Evolutionary conservation across 2,329 filamentous ascomycete species (phyloP), one percentile per base, ranked within the genome.

Genomic region (Talaromyces atroroseus): DNA sequence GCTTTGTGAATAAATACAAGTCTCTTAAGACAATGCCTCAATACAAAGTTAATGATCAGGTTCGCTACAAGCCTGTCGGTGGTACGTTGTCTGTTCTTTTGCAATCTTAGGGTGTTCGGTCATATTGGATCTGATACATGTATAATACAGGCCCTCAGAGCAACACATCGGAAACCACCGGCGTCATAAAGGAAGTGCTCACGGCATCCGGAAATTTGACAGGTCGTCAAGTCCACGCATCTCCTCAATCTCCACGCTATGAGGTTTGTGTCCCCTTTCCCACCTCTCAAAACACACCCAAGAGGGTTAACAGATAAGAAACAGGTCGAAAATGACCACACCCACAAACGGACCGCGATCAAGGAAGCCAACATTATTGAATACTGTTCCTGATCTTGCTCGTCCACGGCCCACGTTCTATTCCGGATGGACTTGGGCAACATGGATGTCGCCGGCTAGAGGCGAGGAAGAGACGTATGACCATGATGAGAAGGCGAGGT

Each of bases 41-140:
- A 16, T 74, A 63, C 61, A 62, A 61, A 12, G 56, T 65, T 48
- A 73, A 73, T 55, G 62, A 74, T 45, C 64, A 63, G 20, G 73
- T 76, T 49, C 67, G 64, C 49, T 76, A 76, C 61, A 74, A 73
- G 60, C 73, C 73, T 23, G 71, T 76, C 20, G 72, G 73, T 44
- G 73, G 73, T 75, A 64, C 7, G 26, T n/a, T 57, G 63, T 60
- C 26, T 24, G n/a, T n/a, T 45, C 21, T 29, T 38, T 48, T 11
- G 34, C 21, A 21, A 14, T 48, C 49, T 24, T 55, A 38, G n/a
- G n/a, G n/a, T 32, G 5, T 29, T 8, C 2, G 11, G 26, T 29
- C 4, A 29, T 11, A 3, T 24, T n/a, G 44, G 24, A 46, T 4
- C 18, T 23, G 10, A 26, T 24, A 12, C 49, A 55, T 46, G 16